Evolutionary conservation across 2,329 filamentous ascomycete genomes (phyloP).

Genomic region (Trichoderma polysporum): DNA sequence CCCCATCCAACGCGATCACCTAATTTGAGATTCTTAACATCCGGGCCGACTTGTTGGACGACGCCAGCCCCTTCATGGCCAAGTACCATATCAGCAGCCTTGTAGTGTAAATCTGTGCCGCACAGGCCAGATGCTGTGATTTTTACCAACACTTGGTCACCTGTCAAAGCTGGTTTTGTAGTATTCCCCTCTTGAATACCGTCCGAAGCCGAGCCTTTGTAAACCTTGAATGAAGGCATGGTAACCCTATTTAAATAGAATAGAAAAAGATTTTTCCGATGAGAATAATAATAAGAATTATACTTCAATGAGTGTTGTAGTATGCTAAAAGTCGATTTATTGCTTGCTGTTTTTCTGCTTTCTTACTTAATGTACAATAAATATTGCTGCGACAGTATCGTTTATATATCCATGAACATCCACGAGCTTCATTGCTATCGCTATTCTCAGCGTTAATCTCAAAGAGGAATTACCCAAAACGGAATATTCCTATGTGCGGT

Average conservation of each 20-base stretch:
- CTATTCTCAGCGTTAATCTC: not conserved
- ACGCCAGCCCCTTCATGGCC: conserved; percentile 50
- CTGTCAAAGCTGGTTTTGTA: conserved; percentile 25
- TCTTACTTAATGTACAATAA: not conserved
- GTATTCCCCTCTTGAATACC: conserved; percentile 25
- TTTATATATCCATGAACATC: too few relatives aligned
- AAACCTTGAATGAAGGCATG: conserved; percentile 30
- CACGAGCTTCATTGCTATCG: not conserved
- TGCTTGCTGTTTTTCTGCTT: not conserved
- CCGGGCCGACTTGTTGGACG: conserved; percentile 39
- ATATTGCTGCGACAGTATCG: not conserved
- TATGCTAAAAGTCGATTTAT: not conserved
- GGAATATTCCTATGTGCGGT: not conserved
- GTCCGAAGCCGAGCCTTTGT: conserved; percentile 27
- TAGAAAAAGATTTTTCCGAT: not conserved
- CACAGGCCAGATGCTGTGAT: conserved; percentile 30
- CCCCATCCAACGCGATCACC: conserved; percentile 48
- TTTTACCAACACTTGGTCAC: conserved; percentile 27
- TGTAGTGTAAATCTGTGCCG: conserved; percentile 23
- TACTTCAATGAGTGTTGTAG: not conserved
- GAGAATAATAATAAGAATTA: not conserved
- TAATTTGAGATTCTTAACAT: conserved; percentile 35
- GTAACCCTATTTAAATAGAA: not conserved
- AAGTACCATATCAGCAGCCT: conserved; percentile 30
- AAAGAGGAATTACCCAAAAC: not conserved